Base-by-base conservation (phyloP, 805 yeast species). In the Ogataea populi-albae region DNA sequence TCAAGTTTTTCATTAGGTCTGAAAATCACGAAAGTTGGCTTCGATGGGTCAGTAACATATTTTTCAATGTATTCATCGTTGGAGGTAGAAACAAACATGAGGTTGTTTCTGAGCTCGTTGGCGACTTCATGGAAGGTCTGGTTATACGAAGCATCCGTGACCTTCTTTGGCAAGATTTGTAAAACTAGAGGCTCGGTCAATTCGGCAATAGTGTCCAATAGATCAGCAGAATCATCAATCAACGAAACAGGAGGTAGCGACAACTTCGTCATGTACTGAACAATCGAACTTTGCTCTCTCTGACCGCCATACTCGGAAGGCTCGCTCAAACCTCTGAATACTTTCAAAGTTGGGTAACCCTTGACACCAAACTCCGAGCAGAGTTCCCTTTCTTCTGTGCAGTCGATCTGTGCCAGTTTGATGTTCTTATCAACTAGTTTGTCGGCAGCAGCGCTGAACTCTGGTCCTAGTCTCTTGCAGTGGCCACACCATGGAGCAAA, bases 401-500 rank as follows among this genome's bases (percentile, higher is more conserved):
- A 86, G 62, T 86, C 94, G 47, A 86, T 68, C 68, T 86, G 95
- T 30, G 87, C 94, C 54, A 86, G 68, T 52, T 77, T 75, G 60
- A 85, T 80, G 36, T 75, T 67, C 43, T 83, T 75, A 34, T 69
- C 75, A 31, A 69, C 70, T 56, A 85, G 69, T 14, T 55, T 50
- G 49, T 80, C 78, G 33, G 91, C 86, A 34, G 95, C 95, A 50
- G 74, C 62, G 35, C 78, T 68, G 49, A 73, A 85, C 61, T 86
- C 81, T 23, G 96, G 96, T 9, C 87, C 95, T 47, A 86, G 66
- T 32, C 74, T 75, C 70, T 89, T 87, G 73, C 97, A 89, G 68
- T 89, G 93, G 12, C 96, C 96, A 72, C 97, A 89, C 97, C 98
- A 91, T 59, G 97, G 95, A 12, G 95, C 95, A 61, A 81, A 86